These are phyloP conservation scores for Lactifluus volemus DNA, from an alignment of 768 basidiomycete genomes.

Conservation along the genomic window DNA sequence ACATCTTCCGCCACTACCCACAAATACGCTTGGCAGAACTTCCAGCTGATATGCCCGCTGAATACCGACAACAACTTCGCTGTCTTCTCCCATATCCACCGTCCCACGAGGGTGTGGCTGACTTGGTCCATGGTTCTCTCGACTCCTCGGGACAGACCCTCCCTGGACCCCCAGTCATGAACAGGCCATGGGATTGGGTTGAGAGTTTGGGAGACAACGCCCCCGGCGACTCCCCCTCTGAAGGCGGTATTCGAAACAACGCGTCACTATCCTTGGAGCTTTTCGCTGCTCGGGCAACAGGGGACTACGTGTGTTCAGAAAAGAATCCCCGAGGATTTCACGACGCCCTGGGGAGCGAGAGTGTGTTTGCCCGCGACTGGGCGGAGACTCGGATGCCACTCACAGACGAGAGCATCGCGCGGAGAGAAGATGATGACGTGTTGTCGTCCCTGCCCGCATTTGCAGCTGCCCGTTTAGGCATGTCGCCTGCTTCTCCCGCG, in stretches of 20 bases:
- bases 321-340: slow-evolving; percentile 43
- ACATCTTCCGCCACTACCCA: slow-evolving; percentile 62
- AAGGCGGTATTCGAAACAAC: slow-evolving; percentile 45
- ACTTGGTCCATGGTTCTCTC: slow-evolving; percentile 50
- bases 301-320: slow-evolving; percentile 34
- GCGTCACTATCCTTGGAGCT: slow-evolving; percentile 64
- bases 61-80: slow-evolving; percentile 49
- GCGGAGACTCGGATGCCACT: slow-evolving; percentile 53
- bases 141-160: slow-evolving; percentile 45
- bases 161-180: slow-evolving; percentile 46
- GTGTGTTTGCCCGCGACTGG: slow-evolving; percentile 67
- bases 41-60: slow-evolving; percentile 45
- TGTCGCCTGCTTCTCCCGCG: slow-evolving; percentile 44
- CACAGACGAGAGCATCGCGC: slow-evolving; percentile 28
- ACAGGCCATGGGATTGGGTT: slow-evolving; percentile 83
- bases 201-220: slow-evolving; percentile 62
- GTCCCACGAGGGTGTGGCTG: slow-evolving; percentile 41
- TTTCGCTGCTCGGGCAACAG: slow-evolving; percentile 58
- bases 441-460: slow-evolving; percentile 25
- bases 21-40: slow-evolving; percentile 40
- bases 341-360: slow-evolving; percentile 55
- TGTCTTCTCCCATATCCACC: slow-evolving; percentile 49
- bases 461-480: slow-evolving; percentile 32
- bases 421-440: slow-evolving; percentile 27
- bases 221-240: slow-evolving; percentile 32